Percentiles rank a stretch among this genome's conserved stretches.
These are phyloP conservation scores for Lipomyces starkeyi DNA, from an alignment of 805 yeast species.

Conservation along the genomic window DNA sequence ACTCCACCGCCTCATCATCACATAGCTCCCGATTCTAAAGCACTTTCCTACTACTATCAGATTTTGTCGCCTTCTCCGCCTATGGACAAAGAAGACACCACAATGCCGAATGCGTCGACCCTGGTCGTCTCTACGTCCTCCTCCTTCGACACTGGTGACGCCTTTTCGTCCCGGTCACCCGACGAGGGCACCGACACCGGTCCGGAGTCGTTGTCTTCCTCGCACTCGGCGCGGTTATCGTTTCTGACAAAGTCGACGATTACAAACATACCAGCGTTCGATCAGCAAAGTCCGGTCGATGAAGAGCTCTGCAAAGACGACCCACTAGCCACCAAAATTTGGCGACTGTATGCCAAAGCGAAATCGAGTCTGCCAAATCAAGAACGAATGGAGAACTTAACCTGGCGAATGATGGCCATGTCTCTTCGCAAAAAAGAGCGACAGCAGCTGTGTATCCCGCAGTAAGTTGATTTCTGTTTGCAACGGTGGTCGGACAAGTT, in stretches of 20 bases:
- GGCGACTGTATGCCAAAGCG: conserved; percentile 84
- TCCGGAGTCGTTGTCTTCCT: conserved; percentile 27
- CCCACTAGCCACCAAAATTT: conserved; percentile 44
- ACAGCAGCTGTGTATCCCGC: conserved; percentile 13
- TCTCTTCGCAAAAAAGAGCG: conserved; percentile 35
- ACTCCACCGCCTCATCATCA: conserved; percentile 11
- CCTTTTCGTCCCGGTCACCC: conserved; percentile 22
- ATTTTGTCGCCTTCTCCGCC: conserved; percentile 7
- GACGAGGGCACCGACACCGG: conserved; percentile 19
- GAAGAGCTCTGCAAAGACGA: conserved; percentile 21
- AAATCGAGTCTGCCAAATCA: conserved; percentile 74
- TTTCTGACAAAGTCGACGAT: conserved; percentile 27
- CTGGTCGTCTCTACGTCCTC: conserved; percentile 6
- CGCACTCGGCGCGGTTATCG: conserved; percentile 30
- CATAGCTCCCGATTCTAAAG: background rate
- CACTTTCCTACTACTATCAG: background rate
- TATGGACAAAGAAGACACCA: background rate
- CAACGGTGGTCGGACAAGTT: background rate
- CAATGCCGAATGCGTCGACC: conserved; percentile 4
- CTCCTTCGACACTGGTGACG: conserved; percentile 1
- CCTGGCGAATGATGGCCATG: conserved; percentile 86
- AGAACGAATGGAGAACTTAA: conserved; percentile 78
- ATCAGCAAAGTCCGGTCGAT: background rate
- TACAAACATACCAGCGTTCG: conserved; percentile 6
- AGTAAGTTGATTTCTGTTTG: background rate